These are phyloP conservation scores for Rhodosporidiobolus odoratus DNA, from an alignment of 768 basidiomycete species.

Conservation along the genomic window DNA sequence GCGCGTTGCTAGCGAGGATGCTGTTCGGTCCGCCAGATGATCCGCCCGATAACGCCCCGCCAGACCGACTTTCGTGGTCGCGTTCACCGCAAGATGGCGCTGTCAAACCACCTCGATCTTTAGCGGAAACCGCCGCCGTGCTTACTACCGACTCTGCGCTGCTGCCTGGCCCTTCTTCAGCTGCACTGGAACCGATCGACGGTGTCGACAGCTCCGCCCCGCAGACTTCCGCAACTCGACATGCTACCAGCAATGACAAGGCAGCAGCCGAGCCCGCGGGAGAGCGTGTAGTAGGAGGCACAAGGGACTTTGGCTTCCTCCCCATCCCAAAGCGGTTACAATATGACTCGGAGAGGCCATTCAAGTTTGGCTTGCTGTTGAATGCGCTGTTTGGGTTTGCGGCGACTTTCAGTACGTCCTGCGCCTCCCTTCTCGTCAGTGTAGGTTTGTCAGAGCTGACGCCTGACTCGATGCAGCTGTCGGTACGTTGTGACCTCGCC, in stretches of 20 bases:
- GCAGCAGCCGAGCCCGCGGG: neutral
- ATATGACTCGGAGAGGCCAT: slow-evolving; percentile 54
- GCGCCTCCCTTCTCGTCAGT: neutral
- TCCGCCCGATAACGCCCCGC: no score
- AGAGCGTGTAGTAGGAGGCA: neutral
- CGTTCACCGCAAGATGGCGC: neutral
- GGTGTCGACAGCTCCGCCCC: neutral
- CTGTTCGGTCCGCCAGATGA: no score
- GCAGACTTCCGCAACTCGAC: no score
- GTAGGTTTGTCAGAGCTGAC: neutral
- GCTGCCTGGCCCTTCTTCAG: neutral
- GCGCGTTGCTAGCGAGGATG: no score
- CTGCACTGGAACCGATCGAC: neutral
- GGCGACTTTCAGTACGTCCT: slow-evolving; percentile 52
- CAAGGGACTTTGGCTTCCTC: slow-evolving; percentile 57
- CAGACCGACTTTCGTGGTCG: no score
- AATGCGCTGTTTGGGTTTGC: slow-evolving; percentile 62
- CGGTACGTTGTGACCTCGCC: neutral
- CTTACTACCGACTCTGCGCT: neutral
- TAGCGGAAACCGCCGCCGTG: neutral
- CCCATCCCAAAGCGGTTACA: slow-evolving; percentile 60
- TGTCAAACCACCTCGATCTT: neutral
- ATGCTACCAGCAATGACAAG: neutral
- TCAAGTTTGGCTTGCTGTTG: slow-evolving; percentile 55
- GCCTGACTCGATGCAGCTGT: slow-evolving; percentile 34